Evolutionary conservation across 2,329 filamentous ascomycete species (phyloP), one percentile per base, ranked within the genome.

Genomic region (Colletotrichum sp.): DNA sequence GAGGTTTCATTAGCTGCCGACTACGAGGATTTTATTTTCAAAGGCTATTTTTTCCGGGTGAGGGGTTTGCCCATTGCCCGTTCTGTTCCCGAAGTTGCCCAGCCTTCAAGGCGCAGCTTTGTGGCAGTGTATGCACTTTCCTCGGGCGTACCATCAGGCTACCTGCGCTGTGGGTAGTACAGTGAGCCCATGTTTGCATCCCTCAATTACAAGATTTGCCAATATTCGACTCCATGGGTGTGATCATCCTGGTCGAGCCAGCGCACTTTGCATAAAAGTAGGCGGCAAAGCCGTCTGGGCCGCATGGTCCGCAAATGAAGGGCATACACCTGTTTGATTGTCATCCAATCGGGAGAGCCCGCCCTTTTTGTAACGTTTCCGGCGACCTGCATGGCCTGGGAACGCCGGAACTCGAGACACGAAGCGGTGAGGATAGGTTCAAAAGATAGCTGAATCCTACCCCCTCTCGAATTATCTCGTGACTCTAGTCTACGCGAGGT

Each of bases 1-100:
- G 44, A 49, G 1, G n/a, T 0, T 7, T 49, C 18, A n/a, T 49
- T 21, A 21, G 18, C 0, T 0, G 44, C n/a, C 18, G 0, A 49
- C 1, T 0, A 21, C n/a, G 18, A 1, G 44, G 44, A 21, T 21
- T 49, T 44, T 44, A n/a, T 44, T 2, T 0, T 13, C 9, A 49
- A 12, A 49, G 44, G 44, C 24, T 24, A n/a, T 26, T 5, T 26
- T 26, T 26, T 26, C 24, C 24, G 4, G 24, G 24, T 26, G 24
- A 26, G 24, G 24, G 24, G 4, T 26, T 26, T 18, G 1, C 24
- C 24, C n/a, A n/a, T n/a, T n/a, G 0, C 44, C 44, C 44, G 44
- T 0, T 49, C 10, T n/a, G n/a, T 49, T 49, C 44, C 44, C 44
- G 44, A 49, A 49, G 18, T 21, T 21, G n/a, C 18, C 39, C 39